Conservation (phyloP, 805 yeast genomes). For the Starmera caribaea region DNA sequence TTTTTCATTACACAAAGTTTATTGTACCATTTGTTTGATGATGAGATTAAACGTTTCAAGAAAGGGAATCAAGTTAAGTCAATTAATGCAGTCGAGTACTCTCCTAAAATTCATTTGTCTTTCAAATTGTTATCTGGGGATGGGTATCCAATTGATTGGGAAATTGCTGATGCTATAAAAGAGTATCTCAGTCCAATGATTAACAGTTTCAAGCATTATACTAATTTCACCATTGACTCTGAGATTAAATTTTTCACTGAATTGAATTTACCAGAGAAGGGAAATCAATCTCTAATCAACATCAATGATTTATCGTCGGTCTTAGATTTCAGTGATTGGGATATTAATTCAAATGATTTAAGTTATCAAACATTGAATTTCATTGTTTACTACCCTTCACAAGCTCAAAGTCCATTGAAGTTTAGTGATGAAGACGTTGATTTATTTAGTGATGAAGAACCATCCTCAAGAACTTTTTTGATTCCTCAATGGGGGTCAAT, state of each 20-base stretch:
- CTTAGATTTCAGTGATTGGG: conserved; percentile 83
- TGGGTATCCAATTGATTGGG: conserved; percentile 65
- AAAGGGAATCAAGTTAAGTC: conserved; percentile 9
- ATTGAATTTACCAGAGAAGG: conserved; percentile 19
- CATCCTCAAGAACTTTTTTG: conserved; percentile 31
- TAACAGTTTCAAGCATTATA: conserved; percentile 37
- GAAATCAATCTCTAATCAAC: conserved; percentile 23
- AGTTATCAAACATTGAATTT: conserved; percentile 65
- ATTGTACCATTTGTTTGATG: conserved; percentile 33
- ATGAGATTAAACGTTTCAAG: conserved; percentile 27
- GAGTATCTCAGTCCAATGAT: conserved; percentile 47
- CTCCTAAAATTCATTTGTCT: conserved; percentile 66
- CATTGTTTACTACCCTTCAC: conserved; percentile 53
- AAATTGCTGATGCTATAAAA: conserved; percentile 45
- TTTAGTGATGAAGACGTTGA: conserved; percentile 29
- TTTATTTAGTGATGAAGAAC: neutral
- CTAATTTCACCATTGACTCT: conserved; percentile 69
- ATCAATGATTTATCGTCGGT: conserved; percentile 58
- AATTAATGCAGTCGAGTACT: conserved; percentile 24
- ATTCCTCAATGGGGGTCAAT: conserved; percentile 83
- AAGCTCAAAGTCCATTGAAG: conserved; percentile 34
- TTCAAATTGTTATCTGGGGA: conserved; percentile 67
- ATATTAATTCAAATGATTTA: conserved; percentile 42
- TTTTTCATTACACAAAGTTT: conserved; percentile 46
- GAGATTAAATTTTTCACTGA: conserved; percentile 59